Base-by-base conservation (phyloP, 257 asterid species). In the Galeopsis tetrahit region DNA sequence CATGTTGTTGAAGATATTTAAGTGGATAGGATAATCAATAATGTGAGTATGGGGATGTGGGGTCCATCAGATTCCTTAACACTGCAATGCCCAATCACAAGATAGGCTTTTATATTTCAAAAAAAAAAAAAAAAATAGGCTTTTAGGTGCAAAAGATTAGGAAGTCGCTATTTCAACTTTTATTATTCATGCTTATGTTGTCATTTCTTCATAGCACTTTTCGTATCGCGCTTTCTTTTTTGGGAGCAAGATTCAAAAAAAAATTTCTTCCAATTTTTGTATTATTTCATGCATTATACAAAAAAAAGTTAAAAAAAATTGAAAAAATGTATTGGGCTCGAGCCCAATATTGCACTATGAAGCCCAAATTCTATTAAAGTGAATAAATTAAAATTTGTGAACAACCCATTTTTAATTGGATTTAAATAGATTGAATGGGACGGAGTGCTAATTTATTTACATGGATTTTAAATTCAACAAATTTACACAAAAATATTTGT, bases 11-110 rank as follows among this genome's bases (percentile, higher is more conserved):
- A 55, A 71, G 82, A 83, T 69, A 72, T 40, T 40, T 69, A 2
- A 2, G 90, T 78, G 85, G 87, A 89, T 87, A 87, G 86, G 97
- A 91, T 89, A 21, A 21, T 21, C 28, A 21, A 21, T 21, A 85
- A 83, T 79, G 83, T 81, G 70, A 63, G 71, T 17, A 9, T 38
- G 39, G 14, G 11, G 10, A 10, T 61, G 66, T 83, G 75, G 88
- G 87, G 63, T 74, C 78, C 78, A 75, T 21, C 13, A 13, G 38
- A 70, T 42, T 42, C 68, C 59, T 31, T 58, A 3, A 61, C 59
- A 55, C 4, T 7, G 58, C 48, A 63, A 63, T 40, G 69, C 33
- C 13, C 72, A 68, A 35, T 66, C 52, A 65, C 56, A 43, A 28
- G 57, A 32, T 3, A 5, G 69, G 21, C 10, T 40, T 48, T 10